Conservation (phyloP, 176 grass and related monocot species). For the Zizania latifolia region DNA sequence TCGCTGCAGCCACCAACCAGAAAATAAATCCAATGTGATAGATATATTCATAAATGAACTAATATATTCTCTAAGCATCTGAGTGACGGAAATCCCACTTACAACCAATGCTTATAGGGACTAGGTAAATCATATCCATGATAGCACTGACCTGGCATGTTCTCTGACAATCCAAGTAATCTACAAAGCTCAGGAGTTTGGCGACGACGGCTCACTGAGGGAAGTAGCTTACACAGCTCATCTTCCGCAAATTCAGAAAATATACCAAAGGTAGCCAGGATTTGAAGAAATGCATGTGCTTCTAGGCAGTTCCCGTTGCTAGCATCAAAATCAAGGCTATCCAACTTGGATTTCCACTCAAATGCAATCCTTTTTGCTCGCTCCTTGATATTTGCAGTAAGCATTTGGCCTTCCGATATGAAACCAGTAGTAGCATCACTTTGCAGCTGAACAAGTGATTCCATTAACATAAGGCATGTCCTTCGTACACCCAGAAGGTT, state of each 20-base stretch:
- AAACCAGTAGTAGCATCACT: conserved; percentile 15
- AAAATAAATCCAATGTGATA: not conserved
- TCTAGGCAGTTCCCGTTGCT: conserved; percentile 88
- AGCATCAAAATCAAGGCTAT: conserved; percentile 61
- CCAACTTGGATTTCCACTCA: conserved; percentile 73
- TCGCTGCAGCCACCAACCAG: not conserved
- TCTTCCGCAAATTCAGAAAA: conserved; percentile 53
- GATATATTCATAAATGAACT: not conserved
- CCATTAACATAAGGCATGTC: conserved; percentile 89
- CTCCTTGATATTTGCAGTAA: conserved; percentile 44
- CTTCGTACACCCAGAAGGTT: conserved; percentile 74
- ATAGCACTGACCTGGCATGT: conserved; percentile 68
- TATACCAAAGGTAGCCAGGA: conserved; percentile 72
- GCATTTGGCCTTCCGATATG: conserved; percentile 14
- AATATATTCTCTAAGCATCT: not conserved
- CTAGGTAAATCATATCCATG: not conserved
- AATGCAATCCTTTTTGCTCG: conserved; percentile 54
- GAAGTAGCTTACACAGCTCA: conserved; percentile 76
- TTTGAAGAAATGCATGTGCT: conserved; percentile 92
- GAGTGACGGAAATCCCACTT: not conserved
- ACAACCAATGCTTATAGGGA: not conserved
- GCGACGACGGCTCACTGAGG: conserved; percentile 68
- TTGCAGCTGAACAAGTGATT: conserved; percentile 54
- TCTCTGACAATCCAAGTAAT: conserved; percentile 72
- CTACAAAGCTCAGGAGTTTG: conserved; percentile 77